phyloP scores from a whole-genome alignment of 805 yeast species.

The Saccharomycodes ludwigii region DNA sequence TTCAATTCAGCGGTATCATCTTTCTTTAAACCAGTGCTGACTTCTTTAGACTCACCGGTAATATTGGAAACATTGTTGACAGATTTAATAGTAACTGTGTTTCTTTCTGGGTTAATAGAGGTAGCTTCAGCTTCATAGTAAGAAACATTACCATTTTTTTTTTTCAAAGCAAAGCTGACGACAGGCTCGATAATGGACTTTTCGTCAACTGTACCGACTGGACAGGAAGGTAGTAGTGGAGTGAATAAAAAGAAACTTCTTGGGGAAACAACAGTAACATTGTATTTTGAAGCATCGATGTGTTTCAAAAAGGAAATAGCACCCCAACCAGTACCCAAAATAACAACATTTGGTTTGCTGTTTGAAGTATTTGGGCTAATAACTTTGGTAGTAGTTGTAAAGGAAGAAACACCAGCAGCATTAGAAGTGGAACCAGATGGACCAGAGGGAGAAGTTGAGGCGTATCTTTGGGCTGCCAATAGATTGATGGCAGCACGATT shows the following conservation, averaged over 20 bases:
- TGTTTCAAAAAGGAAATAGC: constrained; percentile 74
- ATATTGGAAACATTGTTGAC: constrained; percentile 23
- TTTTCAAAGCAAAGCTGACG: constrained; percentile 69
- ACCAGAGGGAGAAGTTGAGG: no score
- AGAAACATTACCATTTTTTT: constrained; percentile 60
- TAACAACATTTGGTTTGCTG: constrained; percentile 38
- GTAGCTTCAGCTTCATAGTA: constrained; percentile 90
- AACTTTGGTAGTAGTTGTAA: constrained; percentile 28
- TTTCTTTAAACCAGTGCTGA: constrained; percentile 25
- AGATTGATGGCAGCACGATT: no score
- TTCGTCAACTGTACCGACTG: constrained; percentile 83
- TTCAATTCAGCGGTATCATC: constrained; percentile 33
- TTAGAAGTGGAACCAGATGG: no score
- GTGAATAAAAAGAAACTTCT: constrained; percentile 91
- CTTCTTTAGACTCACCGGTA: constrained; percentile 25
- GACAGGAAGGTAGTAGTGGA: constrained; percentile 84
- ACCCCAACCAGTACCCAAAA: constrained; percentile 91
- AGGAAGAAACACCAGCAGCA: constrained; percentile 24
- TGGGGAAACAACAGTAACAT: constrained; percentile 83
- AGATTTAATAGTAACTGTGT: constrained; percentile 50
- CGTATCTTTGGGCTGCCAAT: no score
- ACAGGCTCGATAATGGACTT: constrained; percentile 93
- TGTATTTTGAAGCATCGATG: constrained; percentile 77
- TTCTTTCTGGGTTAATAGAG: constrained; percentile 62
- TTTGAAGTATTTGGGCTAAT: constrained; percentile 20